Evolutionary conservation across 148 eudicot species (phyloP).

Genomic region (Rhododendron mucronatum): DNA sequence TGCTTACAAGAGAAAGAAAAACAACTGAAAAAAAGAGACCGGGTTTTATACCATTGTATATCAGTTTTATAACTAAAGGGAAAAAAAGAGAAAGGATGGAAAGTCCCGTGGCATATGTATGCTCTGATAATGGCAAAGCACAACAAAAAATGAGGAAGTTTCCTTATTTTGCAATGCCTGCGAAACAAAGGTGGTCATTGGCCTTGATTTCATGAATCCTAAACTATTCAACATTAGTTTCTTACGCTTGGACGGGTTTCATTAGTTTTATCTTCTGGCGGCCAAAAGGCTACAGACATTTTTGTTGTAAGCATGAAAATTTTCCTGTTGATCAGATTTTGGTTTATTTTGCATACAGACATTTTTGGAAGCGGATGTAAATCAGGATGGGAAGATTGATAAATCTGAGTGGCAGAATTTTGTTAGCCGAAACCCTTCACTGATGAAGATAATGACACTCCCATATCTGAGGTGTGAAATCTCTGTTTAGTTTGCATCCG

Average conservation of each 20-base stretch:
- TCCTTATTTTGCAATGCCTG: background rate
- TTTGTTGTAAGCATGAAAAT: background rate
- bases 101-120: background rate
- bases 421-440: constrained; percentile 68
- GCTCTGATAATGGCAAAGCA: background rate
- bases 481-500: background rate
- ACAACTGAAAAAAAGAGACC: background rate
- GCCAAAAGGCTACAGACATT: background rate
- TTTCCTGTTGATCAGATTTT: background rate
- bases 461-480: constrained; percentile 72
- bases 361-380: constrained; percentile 73
- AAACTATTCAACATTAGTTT: background rate
- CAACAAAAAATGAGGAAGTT: background rate
- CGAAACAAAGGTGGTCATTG: background rate
- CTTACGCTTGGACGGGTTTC: background rate
- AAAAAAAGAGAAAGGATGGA: background rate
- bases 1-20: background rate
- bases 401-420: constrained; percentile 79
- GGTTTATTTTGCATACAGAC: constrained; percentile 42
- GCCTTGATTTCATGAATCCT: background rate
- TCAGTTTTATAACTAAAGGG: background rate
- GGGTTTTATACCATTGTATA: background rate
- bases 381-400: constrained; percentile 84
- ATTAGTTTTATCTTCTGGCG: background rate
- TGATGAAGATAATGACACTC: constrained; percentile 87